phyloP scores from a whole-genome alignment of 1,139 yeast genomes.

The Candida tetrigidarum region DNA sequence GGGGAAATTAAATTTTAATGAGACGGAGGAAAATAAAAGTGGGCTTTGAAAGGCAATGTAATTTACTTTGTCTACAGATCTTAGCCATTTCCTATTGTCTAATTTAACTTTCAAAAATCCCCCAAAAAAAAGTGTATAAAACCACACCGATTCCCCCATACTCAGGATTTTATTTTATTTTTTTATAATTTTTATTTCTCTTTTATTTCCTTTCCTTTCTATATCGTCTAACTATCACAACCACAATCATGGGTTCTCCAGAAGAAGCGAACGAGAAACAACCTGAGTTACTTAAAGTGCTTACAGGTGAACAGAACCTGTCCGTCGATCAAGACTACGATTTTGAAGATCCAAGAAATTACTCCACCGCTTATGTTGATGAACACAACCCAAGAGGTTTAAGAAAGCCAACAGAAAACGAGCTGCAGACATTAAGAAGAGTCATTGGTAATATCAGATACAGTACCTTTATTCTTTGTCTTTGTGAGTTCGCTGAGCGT shows the following conservation, averaged over 20 bases:
- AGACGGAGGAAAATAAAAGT: too few species aligned
- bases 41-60: too few species aligned
- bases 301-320: background rate
- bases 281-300: background rate
- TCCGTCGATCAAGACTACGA: constrained; percentile 26
- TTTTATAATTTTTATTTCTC: too few species aligned
- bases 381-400: constrained; percentile 39
- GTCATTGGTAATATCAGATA: constrained; percentile 33
- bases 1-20: too few species aligned
- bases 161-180: too few species aligned
- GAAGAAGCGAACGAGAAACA: background rate
- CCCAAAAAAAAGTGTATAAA: too few species aligned
- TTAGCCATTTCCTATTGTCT: too few species aligned
- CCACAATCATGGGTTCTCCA: background rate
- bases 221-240: too few species aligned
- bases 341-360: constrained; percentile 27
- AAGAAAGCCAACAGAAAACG: constrained; percentile 44
- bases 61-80: too few species aligned
- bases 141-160: too few species aligned
- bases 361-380: constrained; percentile 30
- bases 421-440: constrained; percentile 47
- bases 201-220: too few species aligned
- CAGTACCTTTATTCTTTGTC: constrained; percentile 38
- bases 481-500: constrained; percentile 51
- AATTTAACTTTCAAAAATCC: too few species aligned